Evolutionary conservation across 495 filamentous ascomycete species (phyloP).

Genomic region (Aeminium ludgeri): DNA sequence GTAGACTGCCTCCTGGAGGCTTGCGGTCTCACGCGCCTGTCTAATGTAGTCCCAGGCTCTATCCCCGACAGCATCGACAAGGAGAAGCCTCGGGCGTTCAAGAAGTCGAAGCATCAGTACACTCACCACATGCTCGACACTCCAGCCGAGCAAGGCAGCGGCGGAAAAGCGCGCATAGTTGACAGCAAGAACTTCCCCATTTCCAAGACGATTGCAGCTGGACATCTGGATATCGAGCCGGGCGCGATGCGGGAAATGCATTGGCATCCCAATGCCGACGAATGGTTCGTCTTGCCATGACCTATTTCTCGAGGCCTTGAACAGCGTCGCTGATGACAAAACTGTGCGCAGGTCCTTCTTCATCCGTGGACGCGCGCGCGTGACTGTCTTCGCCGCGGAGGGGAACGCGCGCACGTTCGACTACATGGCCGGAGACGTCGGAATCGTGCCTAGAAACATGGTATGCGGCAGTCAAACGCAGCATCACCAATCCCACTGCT

Average conservation of each 20-base stretch:
- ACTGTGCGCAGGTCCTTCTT: conserved; percentile 37
- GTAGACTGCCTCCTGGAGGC: too few species aligned
- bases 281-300: conserved; percentile 33
- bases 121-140: conserved; percentile 46
- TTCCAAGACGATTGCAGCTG: conserved; percentile 46
- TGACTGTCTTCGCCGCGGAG: conserved; percentile 47
- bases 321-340: neutral
- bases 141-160: conserved; percentile 34
- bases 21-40: too few species aligned
- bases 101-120: conserved; percentile 42
- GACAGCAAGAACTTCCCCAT: conserved; percentile 52
- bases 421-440: conserved; percentile 56
- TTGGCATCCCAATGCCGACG: conserved; percentile 60
- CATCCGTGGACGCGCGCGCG: conserved; percentile 46
- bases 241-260: conserved; percentile 65
- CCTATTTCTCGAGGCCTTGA: neutral
- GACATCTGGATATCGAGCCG: conserved; percentile 43
- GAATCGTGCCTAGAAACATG: conserved; percentile 41
- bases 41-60: conserved; percentile 35
- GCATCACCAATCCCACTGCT: neutral
- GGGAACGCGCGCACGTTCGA: conserved; percentile 51
- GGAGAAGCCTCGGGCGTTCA: conserved; percentile 32
- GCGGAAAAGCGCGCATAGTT: conserved; percentile 43
- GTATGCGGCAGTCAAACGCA: neutral
- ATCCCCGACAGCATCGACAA: conserved; percentile 34